Evolutionary conservation across 345 rosid species (phyloP).

Genomic region (Corymbia maculata): DNA sequence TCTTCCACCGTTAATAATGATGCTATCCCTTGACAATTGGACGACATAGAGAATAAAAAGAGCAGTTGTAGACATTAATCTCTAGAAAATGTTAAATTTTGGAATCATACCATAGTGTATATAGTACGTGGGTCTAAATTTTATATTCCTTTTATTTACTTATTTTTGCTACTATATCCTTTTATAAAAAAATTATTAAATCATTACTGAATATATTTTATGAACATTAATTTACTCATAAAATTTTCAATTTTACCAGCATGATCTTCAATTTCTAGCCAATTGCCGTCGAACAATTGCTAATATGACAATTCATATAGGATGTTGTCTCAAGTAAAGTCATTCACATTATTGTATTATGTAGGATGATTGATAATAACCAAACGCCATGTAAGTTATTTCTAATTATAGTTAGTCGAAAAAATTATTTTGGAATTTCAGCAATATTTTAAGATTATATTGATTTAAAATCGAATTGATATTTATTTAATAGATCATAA

Average conservation of each 20-base stretch:
- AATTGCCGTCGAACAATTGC: neutral
- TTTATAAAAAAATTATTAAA: neutral
- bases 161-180: neutral
- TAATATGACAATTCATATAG: neutral
- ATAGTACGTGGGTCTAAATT: neutral
- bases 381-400: too few species aligned
- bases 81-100: neutral
- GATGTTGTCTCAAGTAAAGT: fast-evolving
- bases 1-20: neutral
- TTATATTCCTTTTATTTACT: neutral
- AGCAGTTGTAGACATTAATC: neutral
- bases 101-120: neutral
- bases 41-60: neutral
- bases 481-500: neutral
- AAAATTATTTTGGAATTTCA: neutral
- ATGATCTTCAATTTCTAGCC: neutral
- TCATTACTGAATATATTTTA: neutral
- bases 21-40: neutral
- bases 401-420: too few species aligned
- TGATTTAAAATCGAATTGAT: neutral
- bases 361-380: fast-evolving
- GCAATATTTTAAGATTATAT: fast-evolving
- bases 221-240: neutral
- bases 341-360: fast-evolving
- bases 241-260: neutral